Evolutionary conservation across 1,284 basidiomycete species (phyloP).

Genomic region (Fistulinella staudtii): DNA sequence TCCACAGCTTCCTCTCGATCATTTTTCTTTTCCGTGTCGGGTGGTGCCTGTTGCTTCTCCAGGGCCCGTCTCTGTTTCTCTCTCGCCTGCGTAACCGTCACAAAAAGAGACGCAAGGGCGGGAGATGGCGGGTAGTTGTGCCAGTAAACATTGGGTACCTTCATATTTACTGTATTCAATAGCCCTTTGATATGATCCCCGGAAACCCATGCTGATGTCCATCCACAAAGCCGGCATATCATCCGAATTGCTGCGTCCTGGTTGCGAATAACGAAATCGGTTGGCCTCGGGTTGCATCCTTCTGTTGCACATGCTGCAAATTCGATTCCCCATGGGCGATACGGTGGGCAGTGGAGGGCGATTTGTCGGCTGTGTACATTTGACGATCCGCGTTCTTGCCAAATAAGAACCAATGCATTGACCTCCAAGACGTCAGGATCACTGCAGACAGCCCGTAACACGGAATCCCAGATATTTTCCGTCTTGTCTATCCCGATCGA

Average conservation of each 20-base stretch:
- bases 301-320: not conserved
- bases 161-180: not conserved
- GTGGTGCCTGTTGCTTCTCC: too few relatives aligned
- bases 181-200: too few relatives aligned
- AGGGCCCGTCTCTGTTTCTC: too few relatives aligned
- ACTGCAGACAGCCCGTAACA: not conserved
- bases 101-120: not conserved
- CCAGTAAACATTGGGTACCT: constrained; percentile 1
- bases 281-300: not conserved
- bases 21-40: too few relatives aligned
- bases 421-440: not conserved
- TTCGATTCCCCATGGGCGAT: constrained; percentile 3
- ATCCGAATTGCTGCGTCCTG: not conserved
- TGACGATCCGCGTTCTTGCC: not conserved
- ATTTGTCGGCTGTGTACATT: constrained; percentile 1
- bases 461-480: not conserved
- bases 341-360: not conserved
- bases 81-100: too few relatives aligned
- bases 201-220: not conserved
- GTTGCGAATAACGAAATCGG: not conserved
- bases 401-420: not conserved
- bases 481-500: constrained; percentile 5
- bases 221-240: not conserved
- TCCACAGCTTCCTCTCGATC: too few relatives aligned
- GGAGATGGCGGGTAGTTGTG: constrained; percentile 2